Evolutionary conservation across 2,329 filamentous ascomycete genomes (phyloP).

Genomic region (Ophiosphaerella narmari): DNA sequence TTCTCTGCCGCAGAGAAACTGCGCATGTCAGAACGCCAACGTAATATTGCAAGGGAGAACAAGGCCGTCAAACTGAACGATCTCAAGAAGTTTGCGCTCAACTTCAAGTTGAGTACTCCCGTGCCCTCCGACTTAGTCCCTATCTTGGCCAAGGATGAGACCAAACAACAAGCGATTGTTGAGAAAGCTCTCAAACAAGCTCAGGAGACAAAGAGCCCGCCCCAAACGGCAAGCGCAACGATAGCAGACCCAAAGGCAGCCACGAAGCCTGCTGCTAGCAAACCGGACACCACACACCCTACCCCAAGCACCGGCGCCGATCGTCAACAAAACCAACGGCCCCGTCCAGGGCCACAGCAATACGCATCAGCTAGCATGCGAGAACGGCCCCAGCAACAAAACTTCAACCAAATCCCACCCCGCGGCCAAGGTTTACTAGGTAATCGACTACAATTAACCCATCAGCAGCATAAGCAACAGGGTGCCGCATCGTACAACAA

Average conservation of each 20-base stretch:
- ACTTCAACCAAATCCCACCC: constrained; percentile 44
- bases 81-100: constrained; percentile 90
- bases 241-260: constrained; percentile 39
- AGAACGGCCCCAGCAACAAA: constrained; percentile 52
- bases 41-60: constrained; percentile 66
- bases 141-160: constrained; percentile 95
- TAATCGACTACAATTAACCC: constrained; percentile 57
- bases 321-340: constrained; percentile 54
- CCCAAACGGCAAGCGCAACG: constrained; percentile 48
- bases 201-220: constrained; percentile 55
- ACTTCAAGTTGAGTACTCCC: constrained; percentile 91
- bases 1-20: constrained; percentile 67
- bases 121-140: constrained; percentile 90
- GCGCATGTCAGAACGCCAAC: constrained; percentile 60
- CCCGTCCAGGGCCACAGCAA: constrained; percentile 43
- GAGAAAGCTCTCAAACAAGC: constrained; percentile 81
- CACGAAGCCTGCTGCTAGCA: constrained; percentile 41
- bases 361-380: constrained; percentile 53
- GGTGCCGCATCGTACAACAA: constrained; percentile 50
- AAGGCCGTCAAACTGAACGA: constrained; percentile 93
- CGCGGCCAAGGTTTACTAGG: constrained; percentile 53
- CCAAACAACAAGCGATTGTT: constrained; percentile 90
- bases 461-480: constrained; percentile 57
- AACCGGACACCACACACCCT: constrained; percentile 36
- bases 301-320: constrained; percentile 45